A percentile compares a stretch with the other conserved stretches of the same genome.
These are phyloP conservation scores for Naegleria lovaniensis DNA, from an alignment of 208 protist genomes.

Conservation along the genomic window DNA sequence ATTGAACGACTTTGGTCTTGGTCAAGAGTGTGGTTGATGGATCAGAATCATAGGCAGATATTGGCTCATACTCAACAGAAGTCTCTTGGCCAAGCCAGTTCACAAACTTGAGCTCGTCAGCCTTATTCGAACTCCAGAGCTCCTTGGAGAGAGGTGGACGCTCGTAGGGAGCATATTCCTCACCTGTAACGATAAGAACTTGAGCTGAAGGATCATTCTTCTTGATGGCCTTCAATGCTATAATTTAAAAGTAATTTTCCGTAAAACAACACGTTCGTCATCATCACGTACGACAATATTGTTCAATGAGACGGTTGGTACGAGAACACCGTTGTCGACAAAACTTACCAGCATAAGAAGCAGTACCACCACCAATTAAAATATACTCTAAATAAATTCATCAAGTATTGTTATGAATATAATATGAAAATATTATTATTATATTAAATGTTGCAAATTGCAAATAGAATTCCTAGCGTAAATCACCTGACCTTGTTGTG, in stretches of 20 bases:
- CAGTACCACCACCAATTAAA: conserved; percentile 23
- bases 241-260: too few relatives aligned
- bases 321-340: neutral
- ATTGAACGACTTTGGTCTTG: neutral
- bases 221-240: neutral
- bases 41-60: neutral
- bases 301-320: too few relatives aligned
- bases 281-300: too few relatives aligned
- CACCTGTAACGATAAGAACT: neutral
- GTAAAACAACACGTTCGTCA: too few relatives aligned
- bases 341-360: neutral
- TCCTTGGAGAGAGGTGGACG: conserved; percentile 3
- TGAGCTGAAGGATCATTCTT: neutral
- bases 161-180: conserved; percentile 11
- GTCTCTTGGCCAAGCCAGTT: neutral
- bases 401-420: neutral
- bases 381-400: conserved; percentile 6
- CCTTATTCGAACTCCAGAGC: neutral
- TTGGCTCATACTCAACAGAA: neutral
- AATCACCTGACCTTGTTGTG: neutral
- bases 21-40: neutral
- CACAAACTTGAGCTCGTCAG: neutral
- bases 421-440: neutral
- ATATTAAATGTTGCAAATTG: neutral
- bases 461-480: neutral